Conservation (phyloP, 306 rosid species). For the Dryas octopetala region DNA sequence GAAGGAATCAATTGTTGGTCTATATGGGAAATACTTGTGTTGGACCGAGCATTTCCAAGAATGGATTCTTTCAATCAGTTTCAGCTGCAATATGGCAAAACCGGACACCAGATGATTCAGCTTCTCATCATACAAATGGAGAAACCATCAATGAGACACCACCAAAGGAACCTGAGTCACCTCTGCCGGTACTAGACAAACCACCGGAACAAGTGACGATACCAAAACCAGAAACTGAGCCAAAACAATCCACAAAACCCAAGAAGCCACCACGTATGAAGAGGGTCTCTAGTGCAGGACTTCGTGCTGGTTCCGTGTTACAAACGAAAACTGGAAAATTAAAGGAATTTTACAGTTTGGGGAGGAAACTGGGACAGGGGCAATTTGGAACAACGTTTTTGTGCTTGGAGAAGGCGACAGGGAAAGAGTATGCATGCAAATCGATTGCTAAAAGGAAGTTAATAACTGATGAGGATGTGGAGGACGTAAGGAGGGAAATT, state of each 20-base stretch:
- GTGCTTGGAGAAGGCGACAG: conserved; percentile 80
- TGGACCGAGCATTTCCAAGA: conserved; percentile 83
- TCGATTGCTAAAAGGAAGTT: conserved; percentile 95
- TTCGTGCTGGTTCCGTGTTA: conserved; percentile 70
- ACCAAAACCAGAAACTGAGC: conserved; percentile 50
- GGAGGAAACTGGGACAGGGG: conserved; percentile 89
- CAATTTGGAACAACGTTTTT: conserved; percentile 83
- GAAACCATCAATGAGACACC: conserved; percentile 45
- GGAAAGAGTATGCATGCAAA: conserved; percentile 82
- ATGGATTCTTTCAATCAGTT: conserved; percentile 84
- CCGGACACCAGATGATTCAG: conserved; percentile 55
- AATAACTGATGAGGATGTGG: conserved; percentile 80
- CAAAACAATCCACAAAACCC: conserved; percentile 34
- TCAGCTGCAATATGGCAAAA: conserved; percentile 93
- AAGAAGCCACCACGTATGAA: conserved; percentile 59
- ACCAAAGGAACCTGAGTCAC: conserved; percentile 50
- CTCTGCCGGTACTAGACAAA: conserved; percentile 73
- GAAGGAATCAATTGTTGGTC: conserved; percentile 32
- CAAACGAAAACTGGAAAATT: conserved; percentile 68
- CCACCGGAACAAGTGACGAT: conserved; percentile 88
- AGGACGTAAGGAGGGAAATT: conserved; percentile 97
- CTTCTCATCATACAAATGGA: conserved; percentile 35
- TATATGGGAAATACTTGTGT: conserved; percentile 92
- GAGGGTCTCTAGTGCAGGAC: conserved; percentile 92
- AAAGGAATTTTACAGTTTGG: conserved; percentile 70